Percentiles rank a stretch among this genome's conserved stretches.
phyloP scores from a whole-genome alignment of 768 basidiomycete species.

The Mycena capillaripes region DNA sequence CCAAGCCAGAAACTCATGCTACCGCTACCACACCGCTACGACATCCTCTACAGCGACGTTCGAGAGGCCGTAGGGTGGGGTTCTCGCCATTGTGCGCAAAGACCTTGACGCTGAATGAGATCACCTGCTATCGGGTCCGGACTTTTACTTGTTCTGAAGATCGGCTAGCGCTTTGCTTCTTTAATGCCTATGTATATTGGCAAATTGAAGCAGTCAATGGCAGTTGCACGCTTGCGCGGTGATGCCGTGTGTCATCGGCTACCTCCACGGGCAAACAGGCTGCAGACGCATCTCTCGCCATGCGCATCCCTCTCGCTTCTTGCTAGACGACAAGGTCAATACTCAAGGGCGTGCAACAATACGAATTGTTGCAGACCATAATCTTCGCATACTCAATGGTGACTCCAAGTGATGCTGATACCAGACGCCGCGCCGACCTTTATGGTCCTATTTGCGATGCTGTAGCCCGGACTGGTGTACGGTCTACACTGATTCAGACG shows the following conservation, averaged over 20 bases:
- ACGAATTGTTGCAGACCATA: background rate
- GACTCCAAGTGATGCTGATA: background rate
- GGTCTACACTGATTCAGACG: constrained; percentile 23
- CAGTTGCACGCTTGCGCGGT: background rate
- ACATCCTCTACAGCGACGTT: background rate
- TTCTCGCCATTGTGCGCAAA: background rate
- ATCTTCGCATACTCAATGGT: background rate
- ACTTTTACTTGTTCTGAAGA: constrained; percentile 6
- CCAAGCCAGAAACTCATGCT: background rate
- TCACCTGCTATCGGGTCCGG: background rate
- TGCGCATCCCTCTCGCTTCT: background rate
- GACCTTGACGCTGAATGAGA: background rate
- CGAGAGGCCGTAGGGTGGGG: background rate
- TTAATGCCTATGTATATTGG: background rate
- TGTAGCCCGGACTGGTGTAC: background rate
- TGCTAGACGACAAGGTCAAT: background rate
- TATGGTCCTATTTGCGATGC: background rate
- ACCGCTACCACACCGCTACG: background rate
- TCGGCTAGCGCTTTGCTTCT: background rate
- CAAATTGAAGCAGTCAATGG: background rate
- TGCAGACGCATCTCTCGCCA: background rate
- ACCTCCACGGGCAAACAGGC: background rate
- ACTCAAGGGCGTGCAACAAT: background rate
- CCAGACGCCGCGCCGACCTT: background rate
- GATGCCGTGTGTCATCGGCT: background rate